Evolutionary conservation across 1,139 yeast genomes (phyloP).

Genomic region (Saccharomyces hybrid): DNA sequence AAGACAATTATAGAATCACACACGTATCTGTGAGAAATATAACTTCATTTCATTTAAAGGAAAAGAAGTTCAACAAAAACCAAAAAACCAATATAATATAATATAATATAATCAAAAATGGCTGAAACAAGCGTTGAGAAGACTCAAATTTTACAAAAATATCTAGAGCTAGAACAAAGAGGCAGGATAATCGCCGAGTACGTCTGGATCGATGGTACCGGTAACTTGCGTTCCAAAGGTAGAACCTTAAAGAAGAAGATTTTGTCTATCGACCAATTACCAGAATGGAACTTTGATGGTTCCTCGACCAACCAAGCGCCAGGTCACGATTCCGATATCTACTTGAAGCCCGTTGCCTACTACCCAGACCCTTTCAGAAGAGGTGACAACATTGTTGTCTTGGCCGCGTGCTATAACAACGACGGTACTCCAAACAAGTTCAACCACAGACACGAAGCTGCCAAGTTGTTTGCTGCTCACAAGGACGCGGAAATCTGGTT

Average conservation of each 20-base stretch:
- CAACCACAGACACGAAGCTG: slow-evolving; percentile 97
- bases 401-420: slow-evolving; percentile 96
- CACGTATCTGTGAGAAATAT: neutral
- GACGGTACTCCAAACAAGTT: slow-evolving; percentile 98
- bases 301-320: slow-evolving; percentile 98
- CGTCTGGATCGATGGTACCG: slow-evolving; percentile 95
- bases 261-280: slow-evolving; percentile 71
- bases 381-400: slow-evolving; percentile 92
- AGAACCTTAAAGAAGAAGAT: slow-evolving; percentile 72
- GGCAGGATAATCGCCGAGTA: slow-evolving; percentile 91
- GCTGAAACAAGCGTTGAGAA: slow-evolving; percentile 50
- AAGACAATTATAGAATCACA: neutral
- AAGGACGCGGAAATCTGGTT: slow-evolving; percentile 84
- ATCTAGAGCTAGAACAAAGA: slow-evolving; percentile 74
- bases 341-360: slow-evolving; percentile 86
- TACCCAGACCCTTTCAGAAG: slow-evolving; percentile 97
- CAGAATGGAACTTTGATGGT: slow-evolving; percentile 99
- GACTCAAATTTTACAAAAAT: slow-evolving; percentile 72
- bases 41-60: neutral
- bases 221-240: slow-evolving; percentile 90
- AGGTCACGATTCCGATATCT: slow-evolving; percentile 93
- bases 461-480: slow-evolving; percentile 92
- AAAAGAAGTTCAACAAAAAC: neutral
- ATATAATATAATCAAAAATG: slow-evolving; percentile 22
- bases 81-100: slow-evolving; percentile 3